Conservation (phyloP, 2,329 filamentous ascomycete species). For the Fusarium incarnatum region DNA sequence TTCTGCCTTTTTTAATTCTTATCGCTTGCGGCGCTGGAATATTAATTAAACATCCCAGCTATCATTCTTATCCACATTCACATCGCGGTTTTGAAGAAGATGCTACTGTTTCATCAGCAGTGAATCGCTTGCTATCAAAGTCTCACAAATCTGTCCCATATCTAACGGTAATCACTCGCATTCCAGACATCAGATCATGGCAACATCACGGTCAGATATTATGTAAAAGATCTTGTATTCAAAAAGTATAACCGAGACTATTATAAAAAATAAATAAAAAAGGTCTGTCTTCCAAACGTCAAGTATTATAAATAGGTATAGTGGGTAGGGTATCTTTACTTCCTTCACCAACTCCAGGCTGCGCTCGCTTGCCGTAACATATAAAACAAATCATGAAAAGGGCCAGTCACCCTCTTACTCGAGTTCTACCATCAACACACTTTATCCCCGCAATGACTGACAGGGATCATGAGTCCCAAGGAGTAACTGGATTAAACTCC, state of each 20-base stretch:
- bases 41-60: neutral
- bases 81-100: neutral
- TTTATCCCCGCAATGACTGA: neutral
- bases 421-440: conserved; percentile 21
- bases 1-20: neutral
- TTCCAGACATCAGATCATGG: neutral
- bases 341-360: conserved; percentile 18
- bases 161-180: neutral
- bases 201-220: neutral
- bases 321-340: conserved; percentile 10
- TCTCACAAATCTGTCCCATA: neutral
- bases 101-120: neutral
- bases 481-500: conserved; percentile 49
- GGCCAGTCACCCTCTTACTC: neutral
- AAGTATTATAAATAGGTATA: conserved; percentile 20
- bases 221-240: neutral
- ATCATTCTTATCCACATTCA: neutral
- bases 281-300: neutral
- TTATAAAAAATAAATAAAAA: neutral
- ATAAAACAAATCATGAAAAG: conserved; percentile 15
- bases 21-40: neutral
- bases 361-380: conserved; percentile 16
- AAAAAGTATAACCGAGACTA: neutral
- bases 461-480: conserved; percentile 47
- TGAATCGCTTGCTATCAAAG: neutral